Base-by-base conservation (phyloP, 23 red algal species). In the Porphyridium purpureum region DNA sequence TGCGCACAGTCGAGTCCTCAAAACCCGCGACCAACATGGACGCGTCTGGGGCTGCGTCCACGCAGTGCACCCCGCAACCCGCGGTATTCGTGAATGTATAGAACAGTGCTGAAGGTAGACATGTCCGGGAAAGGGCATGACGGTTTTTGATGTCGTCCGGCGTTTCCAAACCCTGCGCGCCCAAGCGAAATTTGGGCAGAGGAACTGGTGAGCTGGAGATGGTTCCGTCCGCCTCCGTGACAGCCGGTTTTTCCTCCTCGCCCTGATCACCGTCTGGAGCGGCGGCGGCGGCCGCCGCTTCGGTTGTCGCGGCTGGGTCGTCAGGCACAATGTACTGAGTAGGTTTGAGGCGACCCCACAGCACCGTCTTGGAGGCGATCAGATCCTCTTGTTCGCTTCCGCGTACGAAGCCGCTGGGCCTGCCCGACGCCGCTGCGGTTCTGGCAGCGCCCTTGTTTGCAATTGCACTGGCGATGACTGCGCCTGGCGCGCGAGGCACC, bases 81-180 rank as follows among this genome's bases (percentile, higher is more conserved):
- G 53, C 59, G 4, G 72, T 76, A 47, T 94, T 94, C 1, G 62
- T 60, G 31, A 84, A 74, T 27, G 88, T 94, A 47, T 94, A 94
- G 31, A 66, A 80, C 9, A 94, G 63, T 35, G 70, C 64, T 7
- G 88, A 76, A 17, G 75, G 75, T 30, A 70, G 55, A 29, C 11
- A 44, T 11, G 27, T 9, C 55, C 5, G 27, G 27, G 27, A 2
- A 14, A 86, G 47, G 20, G 29, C 51, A 15, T 58, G 64, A 4
- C 81, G 66, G 24, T 34, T 44, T 49, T 75, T 66, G 5, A 52
- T 62, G 38, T 92, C 74, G 17, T 60, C 32, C 48, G 57, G 24
- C 14, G 59, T 76, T 33, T 86, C 81, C 17, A 86, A 26, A 27
- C 70, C 60, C n/a, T 31, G 36, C 31, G 81, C n/a, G 33, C 81